Conservation (phyloP, 805 yeast genomes). For the Candida piceae region DNA sequence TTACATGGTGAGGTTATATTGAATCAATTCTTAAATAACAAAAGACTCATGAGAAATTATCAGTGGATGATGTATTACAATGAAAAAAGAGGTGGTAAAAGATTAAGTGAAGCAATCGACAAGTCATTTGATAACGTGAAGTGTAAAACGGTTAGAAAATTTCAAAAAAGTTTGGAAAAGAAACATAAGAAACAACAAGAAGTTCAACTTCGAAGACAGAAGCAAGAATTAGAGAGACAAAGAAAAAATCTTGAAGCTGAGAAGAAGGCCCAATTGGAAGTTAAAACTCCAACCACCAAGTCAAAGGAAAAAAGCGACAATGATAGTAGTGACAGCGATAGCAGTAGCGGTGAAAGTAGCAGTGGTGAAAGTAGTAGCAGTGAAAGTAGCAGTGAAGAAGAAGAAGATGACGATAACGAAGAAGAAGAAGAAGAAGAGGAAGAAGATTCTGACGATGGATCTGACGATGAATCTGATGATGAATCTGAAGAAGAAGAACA, state of each 20-base stretch:
- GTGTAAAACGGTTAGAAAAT: slow-evolving; percentile 21
- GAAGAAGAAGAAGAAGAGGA: slow-evolving; percentile 1
- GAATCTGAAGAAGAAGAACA: slow-evolving; percentile 8
- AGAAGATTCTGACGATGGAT: slow-evolving; percentile 4
- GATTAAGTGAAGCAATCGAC: slow-evolving; percentile 16
- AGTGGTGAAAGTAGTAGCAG: slow-evolving; percentile 1
- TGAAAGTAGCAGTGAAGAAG: slow-evolving; percentile 5
- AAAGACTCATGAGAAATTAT: slow-evolving; percentile 35
- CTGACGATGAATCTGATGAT: slow-evolving; percentile 4
- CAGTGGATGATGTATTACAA: slow-evolving; percentile 49
- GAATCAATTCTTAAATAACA: slow-evolving; percentile 39
- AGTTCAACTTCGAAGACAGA: slow-evolving; percentile 12
- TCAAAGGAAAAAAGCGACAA: slow-evolving; percentile 3
- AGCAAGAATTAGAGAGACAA: slow-evolving; percentile 11
- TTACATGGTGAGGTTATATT: slow-evolving; percentile 44
- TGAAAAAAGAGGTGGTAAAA: slow-evolving; percentile 35
- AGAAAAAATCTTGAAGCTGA: slow-evolving; percentile 6
- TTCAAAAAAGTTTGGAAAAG: slow-evolving; percentile 27
- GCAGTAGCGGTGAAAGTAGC: slow-evolving; percentile 8
- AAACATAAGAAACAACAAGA: slow-evolving; percentile 15
- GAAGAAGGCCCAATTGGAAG: slow-evolving; percentile 4
- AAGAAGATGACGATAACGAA: slow-evolving; percentile 1
- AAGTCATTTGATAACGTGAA: slow-evolving; percentile 9
- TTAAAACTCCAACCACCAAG: not conserved
- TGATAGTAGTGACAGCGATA: slow-evolving; percentile 8